Conservation (phyloP, 2,329 filamentous ascomycete genomes). For the Diplodia mutila region DNA sequence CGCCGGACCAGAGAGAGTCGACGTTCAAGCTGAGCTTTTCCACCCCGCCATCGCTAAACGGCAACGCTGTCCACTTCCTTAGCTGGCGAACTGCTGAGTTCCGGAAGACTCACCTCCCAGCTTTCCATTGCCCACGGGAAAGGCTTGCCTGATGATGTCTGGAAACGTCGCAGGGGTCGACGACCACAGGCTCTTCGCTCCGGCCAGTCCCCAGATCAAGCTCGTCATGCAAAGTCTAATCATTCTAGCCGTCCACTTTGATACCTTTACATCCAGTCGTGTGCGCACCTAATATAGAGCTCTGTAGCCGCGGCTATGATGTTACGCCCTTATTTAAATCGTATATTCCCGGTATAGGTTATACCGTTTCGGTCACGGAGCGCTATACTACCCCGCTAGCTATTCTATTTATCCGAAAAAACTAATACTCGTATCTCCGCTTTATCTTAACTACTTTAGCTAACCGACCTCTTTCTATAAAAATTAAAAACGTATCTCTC, state of each 20-base stretch:
- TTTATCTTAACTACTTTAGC: too few species aligned
- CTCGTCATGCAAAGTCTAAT: not conserved
- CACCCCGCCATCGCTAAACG: slow-evolving; percentile 48
- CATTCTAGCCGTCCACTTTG: not conserved
- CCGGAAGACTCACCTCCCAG: slow-evolving; percentile 44
- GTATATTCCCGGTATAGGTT: not conserved
- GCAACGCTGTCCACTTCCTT: slow-evolving; percentile 39
- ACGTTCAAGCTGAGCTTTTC: slow-evolving; percentile 54
- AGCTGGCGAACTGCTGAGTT: not conserved
- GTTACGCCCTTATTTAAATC: not conserved
- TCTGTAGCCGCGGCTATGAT: not conserved
- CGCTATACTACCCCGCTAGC: not conserved
- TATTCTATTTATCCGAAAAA: too few species aligned
- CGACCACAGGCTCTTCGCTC: slow-evolving; percentile 34
- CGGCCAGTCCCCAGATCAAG: not conserved
- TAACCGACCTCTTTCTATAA: too few species aligned
- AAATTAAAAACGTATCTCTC: too few species aligned
- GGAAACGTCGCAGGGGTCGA: slow-evolving; percentile 28
- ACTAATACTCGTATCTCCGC: too few species aligned
- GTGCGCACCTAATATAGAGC: not conserved
- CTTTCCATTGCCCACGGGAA: slow-evolving; percentile 55
- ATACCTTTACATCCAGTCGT: not conserved
- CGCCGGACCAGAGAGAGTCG: slow-evolving; percentile 57
- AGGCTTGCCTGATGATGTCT: slow-evolving; percentile 37
- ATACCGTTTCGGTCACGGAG: not conserved